A percentile compares a stretch with the other conserved stretches of the same genome.
Conservation (phyloP, 495 filamentous ascomycete genomes). For the Penicillium verhagenii region DNA sequence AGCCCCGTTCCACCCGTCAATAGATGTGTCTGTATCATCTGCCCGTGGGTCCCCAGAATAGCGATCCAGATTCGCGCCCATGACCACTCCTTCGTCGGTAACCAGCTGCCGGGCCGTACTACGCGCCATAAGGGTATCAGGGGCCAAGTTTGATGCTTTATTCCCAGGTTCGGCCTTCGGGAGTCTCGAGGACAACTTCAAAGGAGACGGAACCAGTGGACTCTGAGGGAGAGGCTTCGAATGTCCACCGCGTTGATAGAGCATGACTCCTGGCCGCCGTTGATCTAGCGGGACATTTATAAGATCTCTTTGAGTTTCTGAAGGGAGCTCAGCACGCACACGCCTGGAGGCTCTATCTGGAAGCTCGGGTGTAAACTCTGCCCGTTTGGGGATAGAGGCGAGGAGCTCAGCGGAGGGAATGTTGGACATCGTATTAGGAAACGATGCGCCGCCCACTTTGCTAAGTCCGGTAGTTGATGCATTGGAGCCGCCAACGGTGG, state of each 20-base stretch:
- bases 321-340: constrained; percentile 29
- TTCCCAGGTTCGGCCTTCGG: too few relatives aligned
- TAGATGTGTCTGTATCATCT: background rate
- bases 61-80: constrained; percentile 31
- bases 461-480: background rate
- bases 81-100: constrained; percentile 28
- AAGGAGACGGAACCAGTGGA: background rate
- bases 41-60: background rate
- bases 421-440: background rate
- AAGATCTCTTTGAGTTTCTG: constrained; percentile 26
- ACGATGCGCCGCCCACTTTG: background rate
- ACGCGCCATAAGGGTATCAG: background rate
- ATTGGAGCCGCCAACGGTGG: background rate
- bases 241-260: background rate
- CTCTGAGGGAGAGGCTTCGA: background rate
- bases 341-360: constrained; percentile 35
- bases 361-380: constrained; percentile 24
- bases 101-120: constrained; percentile 12
- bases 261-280: constrained; percentile 2
- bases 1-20: background rate
- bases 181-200: too few relatives aligned
- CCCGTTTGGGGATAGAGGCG: constrained; percentile 7
- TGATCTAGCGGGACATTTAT: constrained; percentile 31
- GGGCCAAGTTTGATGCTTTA: too few relatives aligned
- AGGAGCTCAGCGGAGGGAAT: constrained; percentile 1